phyloP scores from a whole-genome alignment of 768 basidiomycete genomes.

The Suillus subaureus region DNA sequence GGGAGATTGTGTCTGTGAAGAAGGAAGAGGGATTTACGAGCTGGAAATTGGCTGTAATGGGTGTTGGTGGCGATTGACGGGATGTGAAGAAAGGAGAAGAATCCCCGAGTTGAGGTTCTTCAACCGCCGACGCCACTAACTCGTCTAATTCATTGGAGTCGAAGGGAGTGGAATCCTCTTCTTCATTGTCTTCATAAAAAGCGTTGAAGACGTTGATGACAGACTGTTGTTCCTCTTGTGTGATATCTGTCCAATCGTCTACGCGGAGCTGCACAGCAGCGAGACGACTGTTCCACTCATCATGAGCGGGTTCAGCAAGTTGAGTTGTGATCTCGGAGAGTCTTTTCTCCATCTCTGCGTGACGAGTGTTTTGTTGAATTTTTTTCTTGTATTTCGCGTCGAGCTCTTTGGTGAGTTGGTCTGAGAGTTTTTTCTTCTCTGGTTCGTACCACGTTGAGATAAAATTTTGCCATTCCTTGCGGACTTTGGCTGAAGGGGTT shows the following conservation, averaged over 20 bases:
- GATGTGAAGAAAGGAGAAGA: neutral
- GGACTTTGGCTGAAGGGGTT: slow-evolving; percentile 24
- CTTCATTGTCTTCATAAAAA: slow-evolving; percentile 32
- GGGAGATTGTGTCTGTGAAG: slow-evolving; percentile 21
- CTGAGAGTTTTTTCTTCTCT: slow-evolving; percentile 29
- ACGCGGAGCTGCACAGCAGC: slow-evolving; percentile 30
- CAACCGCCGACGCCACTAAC: slow-evolving; percentile 15
- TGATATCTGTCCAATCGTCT: slow-evolving; percentile 35
- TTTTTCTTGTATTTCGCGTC: slow-evolving; percentile 34
- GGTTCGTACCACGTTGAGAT: slow-evolving; percentile 33
- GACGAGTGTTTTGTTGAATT: slow-evolving; percentile 31
- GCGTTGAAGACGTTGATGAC: slow-evolving; percentile 33
- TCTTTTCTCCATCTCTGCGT: slow-evolving; percentile 30
- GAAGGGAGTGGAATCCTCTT: neutral
- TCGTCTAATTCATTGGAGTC: slow-evolving; percentile 4
- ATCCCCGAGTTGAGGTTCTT: slow-evolving; percentile 20
- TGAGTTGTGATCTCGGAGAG: slow-evolving; percentile 23
- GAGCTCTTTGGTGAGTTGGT: slow-evolving; percentile 34
- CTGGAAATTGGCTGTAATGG: slow-evolving; percentile 12
- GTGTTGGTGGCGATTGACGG: slow-evolving; percentile 11
- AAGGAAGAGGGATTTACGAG: slow-evolving; percentile 32
- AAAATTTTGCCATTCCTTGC: slow-evolving; percentile 34
- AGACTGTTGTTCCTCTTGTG: slow-evolving; percentile 32
- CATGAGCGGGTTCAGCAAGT: slow-evolving; percentile 32
- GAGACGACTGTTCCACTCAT: slow-evolving; percentile 37